Evolutionary conservation across 805 yeast genomes (phyloP).

Genomic region (Candida coquimbonensis): DNA sequence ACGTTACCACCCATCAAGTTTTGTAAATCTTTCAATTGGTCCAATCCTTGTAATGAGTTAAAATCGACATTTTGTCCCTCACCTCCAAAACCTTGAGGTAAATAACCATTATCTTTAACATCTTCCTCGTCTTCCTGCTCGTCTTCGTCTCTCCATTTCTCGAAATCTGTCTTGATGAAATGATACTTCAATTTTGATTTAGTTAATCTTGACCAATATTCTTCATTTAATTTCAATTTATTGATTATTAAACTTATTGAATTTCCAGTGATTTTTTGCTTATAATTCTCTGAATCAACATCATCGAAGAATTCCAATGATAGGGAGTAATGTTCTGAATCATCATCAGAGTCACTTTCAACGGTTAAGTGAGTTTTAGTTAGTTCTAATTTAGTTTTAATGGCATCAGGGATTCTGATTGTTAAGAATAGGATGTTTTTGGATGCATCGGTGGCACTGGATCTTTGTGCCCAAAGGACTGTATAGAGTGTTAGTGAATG

Average conservation of each 20-base stretch:
- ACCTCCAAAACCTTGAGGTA: slow-evolving; percentile 36
- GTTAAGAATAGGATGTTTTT: slow-evolving; percentile 77
- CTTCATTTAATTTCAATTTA: slow-evolving; percentile 61
- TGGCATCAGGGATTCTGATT: slow-evolving; percentile 65
- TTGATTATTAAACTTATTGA: slow-evolving; percentile 57
- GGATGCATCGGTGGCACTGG: slow-evolving; percentile 59
- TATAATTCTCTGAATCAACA: slow-evolving; percentile 60
- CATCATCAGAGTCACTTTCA: slow-evolving; percentile 41
- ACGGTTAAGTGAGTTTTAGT: slow-evolving; percentile 50
- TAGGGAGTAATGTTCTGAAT: slow-evolving; percentile 45
- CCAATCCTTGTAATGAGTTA: slow-evolving; percentile 14
- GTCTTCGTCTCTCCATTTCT: slow-evolving; percentile 97
- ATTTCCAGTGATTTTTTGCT: slow-evolving; percentile 46
- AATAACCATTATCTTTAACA: slow-evolving; percentile 26
- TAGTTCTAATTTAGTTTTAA: slow-evolving; percentile 52
- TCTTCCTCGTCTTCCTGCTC: slow-evolving; percentile 56
- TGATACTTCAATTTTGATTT: slow-evolving; percentile 77
- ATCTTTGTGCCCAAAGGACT: slow-evolving; percentile 96
- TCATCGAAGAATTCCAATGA: slow-evolving; percentile 70
- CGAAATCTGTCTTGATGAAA: slow-evolving; percentile 88
- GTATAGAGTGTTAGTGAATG: too few species aligned
- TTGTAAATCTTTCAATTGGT: slow-evolving; percentile 7
- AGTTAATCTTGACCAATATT: slow-evolving; percentile 93
- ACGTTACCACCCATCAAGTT: not conserved
- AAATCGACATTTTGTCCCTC: slow-evolving; percentile 23